These are phyloP conservation scores for Firmiana major DNA, from an alignment of 345 rosid species.

Conservation along the genomic window DNA sequence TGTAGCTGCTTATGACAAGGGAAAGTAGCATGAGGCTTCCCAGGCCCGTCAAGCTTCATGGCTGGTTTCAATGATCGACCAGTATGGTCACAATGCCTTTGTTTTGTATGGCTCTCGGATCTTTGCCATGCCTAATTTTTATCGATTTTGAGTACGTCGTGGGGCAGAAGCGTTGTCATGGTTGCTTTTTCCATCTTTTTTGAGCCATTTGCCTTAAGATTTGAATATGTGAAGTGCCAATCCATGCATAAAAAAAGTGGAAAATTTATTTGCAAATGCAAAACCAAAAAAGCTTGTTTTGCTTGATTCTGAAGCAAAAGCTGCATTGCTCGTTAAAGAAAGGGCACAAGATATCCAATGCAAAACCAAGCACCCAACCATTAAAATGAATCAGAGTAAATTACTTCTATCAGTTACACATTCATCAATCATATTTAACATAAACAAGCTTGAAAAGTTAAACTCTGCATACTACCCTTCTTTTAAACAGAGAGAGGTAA, in stretches of 20 bases:
- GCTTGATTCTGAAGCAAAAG: neutral
- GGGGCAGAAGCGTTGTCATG: neutral
- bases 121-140: neutral
- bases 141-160: neutral
- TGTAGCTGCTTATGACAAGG: conserved; percentile 69
- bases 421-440: conserved; percentile 10
- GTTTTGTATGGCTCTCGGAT: neutral
- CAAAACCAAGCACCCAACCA: neutral
- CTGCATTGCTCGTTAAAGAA: neutral
- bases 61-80: neutral
- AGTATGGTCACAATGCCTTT: neutral
- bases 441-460: conserved; percentile 1
- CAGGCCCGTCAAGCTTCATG: neutral
- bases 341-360: neutral
- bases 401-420: neutral
- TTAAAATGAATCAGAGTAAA: conserved; percentile 1
- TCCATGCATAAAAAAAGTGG: neutral
- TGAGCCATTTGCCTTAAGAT: neutral
- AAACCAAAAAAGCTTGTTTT: too few relatives aligned
- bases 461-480: conserved; percentile 23
- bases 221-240: neutral
- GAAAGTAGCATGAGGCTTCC: conserved; percentile 5
- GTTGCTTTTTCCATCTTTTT: neutral
- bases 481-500: conserved; percentile 17
- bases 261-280: too few relatives aligned